A percentile compares a stretch with the other conserved stretches of the same genome.
Conservation (phyloP, 2,329 filamentous ascomycete genomes). For the Colletotrichum simmondsii region DNA sequence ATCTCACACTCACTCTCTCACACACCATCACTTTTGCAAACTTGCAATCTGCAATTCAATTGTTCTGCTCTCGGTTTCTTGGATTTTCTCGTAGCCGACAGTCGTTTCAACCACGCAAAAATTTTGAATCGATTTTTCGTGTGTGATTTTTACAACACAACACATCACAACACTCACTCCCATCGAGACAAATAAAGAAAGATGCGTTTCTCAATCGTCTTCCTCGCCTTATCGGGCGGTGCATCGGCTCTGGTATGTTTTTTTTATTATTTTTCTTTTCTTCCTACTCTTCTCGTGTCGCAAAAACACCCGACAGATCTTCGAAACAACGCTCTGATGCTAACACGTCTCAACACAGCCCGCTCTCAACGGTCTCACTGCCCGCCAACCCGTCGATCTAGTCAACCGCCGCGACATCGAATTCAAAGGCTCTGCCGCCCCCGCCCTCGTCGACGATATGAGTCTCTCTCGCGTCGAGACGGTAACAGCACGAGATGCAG, state of each 20-base stretch:
- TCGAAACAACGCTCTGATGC: neutral
- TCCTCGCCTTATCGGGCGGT: constrained; percentile 25
- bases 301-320: neutral
- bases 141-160: neutral
- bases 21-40: constrained; percentile 26
- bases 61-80: neutral
- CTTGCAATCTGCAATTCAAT: neutral
- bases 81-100: constrained; percentile 8
- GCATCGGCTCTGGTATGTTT: constrained; percentile 26
- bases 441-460: neutral
- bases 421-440: neutral
- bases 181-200: neutral
- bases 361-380: neutral
- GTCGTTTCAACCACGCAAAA: constrained; percentile 18
- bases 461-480: neutral
- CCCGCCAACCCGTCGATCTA: constrained; percentile 1
- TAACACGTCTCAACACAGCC: neutral
- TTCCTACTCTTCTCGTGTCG: no score
- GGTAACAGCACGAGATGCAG: neutral
- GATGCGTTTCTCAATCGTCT: constrained; percentile 23
- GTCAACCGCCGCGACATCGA: constrained; percentile 12
- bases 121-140: neutral
- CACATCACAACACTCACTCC: neutral
- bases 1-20: neutral
- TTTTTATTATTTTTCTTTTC: neutral